phyloP scores from a whole-genome alignment of 202 grass and related monocot genomes.

The Elaeis oleifera region DNA sequence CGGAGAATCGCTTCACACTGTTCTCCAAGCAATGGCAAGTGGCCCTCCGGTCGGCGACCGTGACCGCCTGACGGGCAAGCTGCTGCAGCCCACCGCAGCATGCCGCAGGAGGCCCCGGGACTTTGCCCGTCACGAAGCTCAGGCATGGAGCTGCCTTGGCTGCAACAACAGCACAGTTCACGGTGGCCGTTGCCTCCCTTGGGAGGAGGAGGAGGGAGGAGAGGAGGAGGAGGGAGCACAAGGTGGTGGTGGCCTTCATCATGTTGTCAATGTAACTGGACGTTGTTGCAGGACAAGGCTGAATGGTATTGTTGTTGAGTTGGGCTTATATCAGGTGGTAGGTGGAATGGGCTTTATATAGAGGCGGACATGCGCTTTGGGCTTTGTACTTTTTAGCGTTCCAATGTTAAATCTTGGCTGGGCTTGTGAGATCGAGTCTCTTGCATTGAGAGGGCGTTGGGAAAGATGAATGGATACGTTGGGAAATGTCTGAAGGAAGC shows the following conservation, averaged over 20 bases:
- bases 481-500: too few relatives aligned
- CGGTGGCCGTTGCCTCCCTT: constrained; percentile 5
- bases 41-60: constrained; percentile 23
- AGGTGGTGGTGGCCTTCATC: constrained; percentile 18
- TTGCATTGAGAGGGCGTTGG: too few relatives aligned
- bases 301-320: neutral
- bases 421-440: too few relatives aligned
- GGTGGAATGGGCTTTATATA: constrained; percentile 12
- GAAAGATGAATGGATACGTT: too few relatives aligned
- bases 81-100: constrained; percentile 25
- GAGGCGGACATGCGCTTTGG: constrained; percentile 11
- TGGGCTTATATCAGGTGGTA: neutral
- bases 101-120: constrained; percentile 2
- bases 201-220: constrained; percentile 13
- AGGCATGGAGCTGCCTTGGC: constrained; percentile 19
- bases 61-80: constrained; percentile 13
- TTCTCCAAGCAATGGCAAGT: constrained; percentile 26
- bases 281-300: too few relatives aligned
- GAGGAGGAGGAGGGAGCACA: constrained; percentile 11
- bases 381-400: neutral
- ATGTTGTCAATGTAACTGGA: neutral
- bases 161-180: constrained; percentile 18
- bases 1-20: constrained; percentile 14
- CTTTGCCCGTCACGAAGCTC: constrained; percentile 19
- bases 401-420: constrained; percentile 1